Base-by-base conservation (phyloP, 371 early-diverging fungal genomes). In the Mucor ambiguus region DNA sequence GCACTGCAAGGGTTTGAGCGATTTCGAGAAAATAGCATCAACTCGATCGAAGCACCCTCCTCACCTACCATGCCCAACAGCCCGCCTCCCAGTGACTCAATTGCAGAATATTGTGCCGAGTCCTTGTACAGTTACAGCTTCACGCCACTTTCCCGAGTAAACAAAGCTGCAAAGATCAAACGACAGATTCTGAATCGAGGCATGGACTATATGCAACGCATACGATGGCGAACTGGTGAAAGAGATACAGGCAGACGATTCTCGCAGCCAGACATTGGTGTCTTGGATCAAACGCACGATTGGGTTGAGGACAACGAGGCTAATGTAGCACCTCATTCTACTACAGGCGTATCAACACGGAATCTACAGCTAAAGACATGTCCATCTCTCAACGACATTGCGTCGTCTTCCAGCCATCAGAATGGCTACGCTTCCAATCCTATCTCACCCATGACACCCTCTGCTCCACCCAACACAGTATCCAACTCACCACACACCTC, bases 71-170 rank as follows among this genome's bases (percentile, higher is more conserved):
- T 32, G 22, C 29, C n/a, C 56, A 43, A 43, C 12, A 44, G 18
- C 43, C 58, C 57, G 46, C 32, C 63, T 4, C 60, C 54, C 16
- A 61, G 24, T 28, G 66, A 65, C 55, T 68, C 68, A 2, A 65
- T 72, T 38, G 68, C 72, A 24, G 69, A 72, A 55, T 72, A 72
- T 26, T 72, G 72, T 41, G 33, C 81, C 52, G 83, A 87, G 58
- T 87, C 88, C 0, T 60, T 88, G 2, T 85, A 87, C 58, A 86
- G 86, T 28, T 87, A 78, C 65, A 85, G 86, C n/a, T 87, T 87
- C 67, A 80, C 83, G 1, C 78, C 76, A 14, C 68, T 80, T 9
- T 72, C 77, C 20, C 76, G 78, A 24, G 79, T 80, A 24, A 73
- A 70, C 59, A 64, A 70, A 61, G 72, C 74, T 22, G 70, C 76